Evolutionary conservation across 495 filamentous ascomycete species (phyloP).

Genomic region (Hypoxylon lienhwacheense): DNA sequence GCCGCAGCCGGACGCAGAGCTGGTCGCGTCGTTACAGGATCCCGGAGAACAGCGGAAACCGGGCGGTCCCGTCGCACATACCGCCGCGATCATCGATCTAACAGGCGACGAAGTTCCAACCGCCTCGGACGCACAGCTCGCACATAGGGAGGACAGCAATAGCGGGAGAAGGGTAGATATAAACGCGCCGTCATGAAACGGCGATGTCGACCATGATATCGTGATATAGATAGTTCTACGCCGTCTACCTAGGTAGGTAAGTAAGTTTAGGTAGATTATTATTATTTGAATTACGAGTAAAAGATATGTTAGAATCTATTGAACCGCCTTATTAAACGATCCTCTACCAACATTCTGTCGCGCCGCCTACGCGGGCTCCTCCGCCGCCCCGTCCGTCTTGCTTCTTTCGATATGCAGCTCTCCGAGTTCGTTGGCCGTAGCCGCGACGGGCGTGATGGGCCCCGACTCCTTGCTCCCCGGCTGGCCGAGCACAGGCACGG

Average conservation of each 20-base stretch:
- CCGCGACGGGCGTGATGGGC: slow-evolving; percentile 30
- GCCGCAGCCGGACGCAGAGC: slow-evolving; percentile 11
- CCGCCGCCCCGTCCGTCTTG: slow-evolving; percentile 4
- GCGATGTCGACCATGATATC: slow-evolving; percentile 13
- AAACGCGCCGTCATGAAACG: slow-evolving; percentile 5
- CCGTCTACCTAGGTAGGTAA: too few relatives aligned
- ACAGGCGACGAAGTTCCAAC: slow-evolving; percentile 8
- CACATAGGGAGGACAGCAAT: background rate
- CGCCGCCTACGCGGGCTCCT: background rate
- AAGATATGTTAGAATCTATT: too few relatives aligned
- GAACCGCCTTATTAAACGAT: too few relatives aligned
- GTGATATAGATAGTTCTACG: slow-evolving; percentile 2
- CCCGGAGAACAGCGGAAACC: slow-evolving; percentile 1
- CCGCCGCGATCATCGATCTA: slow-evolving; percentile 19
- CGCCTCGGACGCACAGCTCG: slow-evolving; percentile 1
- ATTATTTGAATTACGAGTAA: too few relatives aligned
- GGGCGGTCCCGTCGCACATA: background rate
- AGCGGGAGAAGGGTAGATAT: slow-evolving; percentile 2
- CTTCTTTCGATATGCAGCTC: slow-evolving; percentile 20
- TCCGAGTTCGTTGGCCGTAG: slow-evolving; percentile 29
- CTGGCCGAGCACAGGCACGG: slow-evolving; percentile 20
- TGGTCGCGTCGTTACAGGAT: slow-evolving; percentile 11
- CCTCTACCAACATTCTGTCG: too few relatives aligned
- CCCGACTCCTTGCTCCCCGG: slow-evolving; percentile 19
- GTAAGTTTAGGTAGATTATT: too few relatives aligned